A percentile compares a stretch with the other conserved stretches of the same genome.
Conservation (phyloP, 345 rosid genomes). For the Lepidium didymum region DNA sequence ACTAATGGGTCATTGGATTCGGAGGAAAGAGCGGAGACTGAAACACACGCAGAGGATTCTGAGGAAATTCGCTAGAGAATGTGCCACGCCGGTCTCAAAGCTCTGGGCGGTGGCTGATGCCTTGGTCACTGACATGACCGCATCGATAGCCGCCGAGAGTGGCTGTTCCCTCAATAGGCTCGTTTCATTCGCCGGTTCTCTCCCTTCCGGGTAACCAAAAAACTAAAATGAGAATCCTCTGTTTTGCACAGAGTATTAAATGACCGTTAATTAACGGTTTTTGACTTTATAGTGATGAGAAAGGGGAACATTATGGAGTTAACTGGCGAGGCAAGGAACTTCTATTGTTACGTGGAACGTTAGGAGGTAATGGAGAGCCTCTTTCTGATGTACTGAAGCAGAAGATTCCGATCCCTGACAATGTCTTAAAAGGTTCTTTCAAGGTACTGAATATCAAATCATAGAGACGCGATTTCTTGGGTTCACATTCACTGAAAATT, state of each 20-base stretch:
- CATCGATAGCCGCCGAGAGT: constrained; percentile 24
- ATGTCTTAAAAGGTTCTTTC: constrained; percentile 30
- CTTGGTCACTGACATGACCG: constrained; percentile 35
- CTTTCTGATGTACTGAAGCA: constrained; percentile 39
- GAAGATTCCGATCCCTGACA: constrained; percentile 41
- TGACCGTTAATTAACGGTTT: neutral
- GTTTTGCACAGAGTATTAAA: neutral
- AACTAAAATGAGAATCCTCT: neutral
- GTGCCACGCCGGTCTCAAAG: constrained; percentile 51
- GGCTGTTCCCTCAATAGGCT: constrained; percentile 37
- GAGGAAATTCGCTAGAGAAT: constrained; percentile 44
- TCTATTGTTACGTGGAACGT: constrained; percentile 37
- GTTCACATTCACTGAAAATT: neutral
- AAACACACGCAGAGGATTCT: constrained; percentile 39
- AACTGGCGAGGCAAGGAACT: constrained; percentile 42
- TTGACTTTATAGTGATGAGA: constrained; percentile 37
- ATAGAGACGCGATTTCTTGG: neutral
- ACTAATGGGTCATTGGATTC: constrained; percentile 21
- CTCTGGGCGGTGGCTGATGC: constrained; percentile 49
- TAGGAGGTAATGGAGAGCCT: constrained; percentile 48
- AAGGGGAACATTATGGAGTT: constrained; percentile 52
- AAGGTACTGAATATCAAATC: constrained; percentile 25
- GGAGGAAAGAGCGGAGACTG: constrained; percentile 31
- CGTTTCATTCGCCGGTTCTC: constrained; percentile 35
- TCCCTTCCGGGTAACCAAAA: constrained; percentile 47